A percentile compares a stretch with the other conserved stretches of the same genome.
Conservation (phyloP, 768 basidiomycete genomes). For the Leucocoprinus sp. region DNA sequence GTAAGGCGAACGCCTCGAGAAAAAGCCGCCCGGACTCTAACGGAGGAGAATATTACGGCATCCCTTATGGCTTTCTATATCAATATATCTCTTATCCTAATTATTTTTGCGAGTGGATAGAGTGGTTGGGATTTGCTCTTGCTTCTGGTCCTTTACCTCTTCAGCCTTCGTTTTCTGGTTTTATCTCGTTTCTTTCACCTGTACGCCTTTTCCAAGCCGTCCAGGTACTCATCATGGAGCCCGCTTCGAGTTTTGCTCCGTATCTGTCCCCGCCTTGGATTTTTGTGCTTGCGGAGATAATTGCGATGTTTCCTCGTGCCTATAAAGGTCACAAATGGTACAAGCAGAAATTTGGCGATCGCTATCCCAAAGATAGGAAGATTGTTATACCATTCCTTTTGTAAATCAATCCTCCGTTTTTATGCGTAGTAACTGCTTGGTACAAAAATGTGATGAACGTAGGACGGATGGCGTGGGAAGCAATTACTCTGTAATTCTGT, state of each 20-base stretch:
- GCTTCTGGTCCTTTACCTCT: slow-evolving; percentile 52
- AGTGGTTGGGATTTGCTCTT: slow-evolving; percentile 86
- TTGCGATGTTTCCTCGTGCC: slow-evolving; percentile 76
- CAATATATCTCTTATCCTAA: slow-evolving; percentile 82
- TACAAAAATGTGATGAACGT: too few relatives aligned
- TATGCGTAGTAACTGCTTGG: too few relatives aligned
- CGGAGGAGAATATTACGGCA: slow-evolving; percentile 54
- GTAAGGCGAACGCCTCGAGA: slow-evolving; percentile 35
- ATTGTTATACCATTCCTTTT: slow-evolving; percentile 75
- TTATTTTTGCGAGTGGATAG: slow-evolving; percentile 92
- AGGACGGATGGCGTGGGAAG: too few relatives aligned
- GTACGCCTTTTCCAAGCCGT: slow-evolving; percentile 7
- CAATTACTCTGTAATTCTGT: too few relatives aligned
- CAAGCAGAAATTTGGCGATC: slow-evolving; percentile 56
- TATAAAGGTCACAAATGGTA: slow-evolving; percentile 86
- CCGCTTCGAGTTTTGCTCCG: slow-evolving; percentile 29
- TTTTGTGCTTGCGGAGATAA: slow-evolving; percentile 67
- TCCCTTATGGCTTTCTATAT: slow-evolving; percentile 77
- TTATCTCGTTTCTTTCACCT: slow-evolving; percentile 12
- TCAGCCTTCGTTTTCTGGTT: slow-evolving; percentile 13
- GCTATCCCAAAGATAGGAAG: slow-evolving; percentile 72
- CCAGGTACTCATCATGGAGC: slow-evolving; percentile 15
- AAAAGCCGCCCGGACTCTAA: neutral
- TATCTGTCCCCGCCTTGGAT: slow-evolving; percentile 66
- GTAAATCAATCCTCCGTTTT: too few relatives aligned